These are phyloP conservation scores for Elsinoe necatrix DNA, from an alignment of 2,329 filamentous ascomycete genomes.

Conservation along the genomic window DNA sequence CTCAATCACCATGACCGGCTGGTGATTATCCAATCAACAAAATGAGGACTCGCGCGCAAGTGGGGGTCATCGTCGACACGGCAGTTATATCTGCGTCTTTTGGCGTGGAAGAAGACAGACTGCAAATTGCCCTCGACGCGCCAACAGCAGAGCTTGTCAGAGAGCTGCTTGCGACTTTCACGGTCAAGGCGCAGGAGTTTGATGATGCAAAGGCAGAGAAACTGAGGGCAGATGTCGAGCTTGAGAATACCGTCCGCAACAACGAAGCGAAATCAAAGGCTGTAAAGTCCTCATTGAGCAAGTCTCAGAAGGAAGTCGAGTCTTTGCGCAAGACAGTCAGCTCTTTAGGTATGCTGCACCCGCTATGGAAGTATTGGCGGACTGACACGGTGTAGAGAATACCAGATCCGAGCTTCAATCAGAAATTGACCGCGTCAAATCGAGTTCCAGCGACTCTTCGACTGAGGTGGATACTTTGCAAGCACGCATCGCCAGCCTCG, in stretches of 20 bases:
- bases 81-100: conserved; percentile 66
- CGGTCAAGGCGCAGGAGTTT: conserved; percentile 70
- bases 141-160: conserved; percentile 73
- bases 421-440: conserved; percentile 70
- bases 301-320: conserved; percentile 74
- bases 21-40: conserved; percentile 19
- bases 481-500: conserved; percentile 74
- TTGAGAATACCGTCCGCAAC: conserved; percentile 79
- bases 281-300: conserved; percentile 73
- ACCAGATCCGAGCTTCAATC: conserved; percentile 66
- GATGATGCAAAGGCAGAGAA: conserved; percentile 81
- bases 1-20: background rate
- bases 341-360: conserved; percentile 57
- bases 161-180: conserved; percentile 64
- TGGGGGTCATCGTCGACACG: conserved; percentile 55
- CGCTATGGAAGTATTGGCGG: conserved; percentile 18
- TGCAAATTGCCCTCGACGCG: conserved; percentile 53
- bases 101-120: conserved; percentile 55
- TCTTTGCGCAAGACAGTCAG: conserved; percentile 72
- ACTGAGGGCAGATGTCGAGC: conserved; percentile 79
- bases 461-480: conserved; percentile 69
- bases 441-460: conserved; percentile 62
- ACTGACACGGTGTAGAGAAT: conserved; percentile 51
- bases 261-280: conserved; percentile 75
- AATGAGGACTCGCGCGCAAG: conserved; percentile 41